Base-by-base conservation (phyloP, 352 stramenopile genomes). In the Phytophthora constricta region DNA sequence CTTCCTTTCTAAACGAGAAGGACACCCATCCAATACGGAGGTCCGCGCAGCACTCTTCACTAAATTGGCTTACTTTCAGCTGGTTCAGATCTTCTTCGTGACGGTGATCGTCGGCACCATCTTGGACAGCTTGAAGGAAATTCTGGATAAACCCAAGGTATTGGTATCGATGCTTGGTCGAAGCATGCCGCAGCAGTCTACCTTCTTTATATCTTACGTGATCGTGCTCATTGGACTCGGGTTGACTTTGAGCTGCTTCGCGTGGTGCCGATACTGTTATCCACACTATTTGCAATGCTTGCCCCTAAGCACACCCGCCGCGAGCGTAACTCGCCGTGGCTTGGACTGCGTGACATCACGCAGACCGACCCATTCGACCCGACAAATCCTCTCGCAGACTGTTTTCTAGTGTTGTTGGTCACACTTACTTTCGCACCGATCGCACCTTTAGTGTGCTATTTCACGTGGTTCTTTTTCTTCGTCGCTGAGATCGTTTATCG, bases 21-120 rank as follows among this genome's bases (percentile, higher is more conserved):
- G 87, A 0, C 84, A 95, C 54, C 70, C 79, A 20, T 93, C 85
- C 1, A 83, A 84, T 37, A 87, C 83, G 0, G 80, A 93, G 27
- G 75, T 92, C 34, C 73, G 78, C 1, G 84, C 85, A 13, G 74
- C 83, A 1, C 51, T 91, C 45, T 93, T 95, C 55, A 84, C 81
- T 1, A 95, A 95, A 54, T 70, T 95, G 27, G 83, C 76, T 37
- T 93, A 90, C 52, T 95, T 95, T 51, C 87, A 95, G 68, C 61
- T 93, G 23, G 79, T 92, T 20, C 87, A 95, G 57, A 92, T 91
- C 27, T 95, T 95, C 58, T 91, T 92, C 55, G 87, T 93, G 26
- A 90, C 82, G 1, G 85, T 92, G 26, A 70, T 95, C 43, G 77
- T 91, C 26, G 87, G 87, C 13, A 91, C 86, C 5, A 85, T 93